Evolutionary conservation across 2,329 filamentous ascomycete genomes (phyloP), one percentile per base, ranked within the genome.

Genomic region (Davidsoniella eucalypti): DNA sequence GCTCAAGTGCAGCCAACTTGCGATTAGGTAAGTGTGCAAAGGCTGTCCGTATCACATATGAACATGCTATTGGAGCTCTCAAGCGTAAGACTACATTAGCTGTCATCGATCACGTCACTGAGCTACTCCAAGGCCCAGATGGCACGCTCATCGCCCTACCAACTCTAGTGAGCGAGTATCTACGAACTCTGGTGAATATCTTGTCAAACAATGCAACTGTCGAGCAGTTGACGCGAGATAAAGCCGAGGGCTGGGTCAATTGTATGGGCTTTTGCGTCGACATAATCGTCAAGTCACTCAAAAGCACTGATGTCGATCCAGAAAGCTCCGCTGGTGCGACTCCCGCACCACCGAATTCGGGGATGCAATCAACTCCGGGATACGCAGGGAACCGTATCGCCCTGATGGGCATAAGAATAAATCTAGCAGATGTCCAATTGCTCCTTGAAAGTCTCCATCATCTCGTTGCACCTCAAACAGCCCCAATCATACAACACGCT

Each of bases 71-170:
- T 29, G 65, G 71, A 17, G 80, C 75, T 54, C 64, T 96, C 55
- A 83, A 80, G 58, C 69, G 72, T 53, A 93, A 87, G 61, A 90
- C 87, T 0, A 70, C 90, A n/a, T 75, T 81, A 57, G 77, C 83
- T 5, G 68, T 95, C 14, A 70, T 94, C 55, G 80, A 87, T 55
- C 87, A 94, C 64, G 82, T 96, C 54, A 80, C 78, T 2, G 80
- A 94, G 56, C 78, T 79, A 16, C 69, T 94, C 3, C 75, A 79
- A 2, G 73, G 69, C 0, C 64, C 66, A 3, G 74, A 79, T 49
- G 78, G 78, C 12, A 72, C 69, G 2, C 75, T 82, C 49, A 78
- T 86, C 55, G 71, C 79, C 52, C 80, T 83, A 16, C 51, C 51
- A 12, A 50, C 40, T 10, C 69, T 98, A 4, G 67, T 80, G 21